Evolutionary conservation across 495 filamentous ascomycete species (phyloP), one percentile per base, ranked within the genome.

Genomic region (Cercophora sp.): DNA sequence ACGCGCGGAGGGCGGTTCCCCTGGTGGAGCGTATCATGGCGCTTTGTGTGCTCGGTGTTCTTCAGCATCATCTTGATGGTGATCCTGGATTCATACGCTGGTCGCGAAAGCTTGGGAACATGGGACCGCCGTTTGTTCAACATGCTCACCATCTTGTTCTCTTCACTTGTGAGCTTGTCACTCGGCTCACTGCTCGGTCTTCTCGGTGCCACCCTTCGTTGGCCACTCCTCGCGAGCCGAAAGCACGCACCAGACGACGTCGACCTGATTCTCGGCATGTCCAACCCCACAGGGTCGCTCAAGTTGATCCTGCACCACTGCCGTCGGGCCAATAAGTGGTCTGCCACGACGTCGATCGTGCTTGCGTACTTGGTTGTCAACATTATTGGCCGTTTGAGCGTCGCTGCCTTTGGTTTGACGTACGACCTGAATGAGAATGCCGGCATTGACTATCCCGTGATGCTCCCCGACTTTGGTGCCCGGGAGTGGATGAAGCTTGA

Each of bases 191-290:
- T 47, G 25, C 25, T 47, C 8, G 23, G 16, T 2, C 22, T 47
- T 20, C 10, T 47, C 13, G 43, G 43, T 5, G 10, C 23, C 24
- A 47, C 71, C 25, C 79, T 64, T 22, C 76, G 69, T 0, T 49
- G 47, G 43, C 62, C 58, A 18, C 62, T 62, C 19, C 57, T 49
- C 1, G 67, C 59, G 3, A 70, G 52, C 6, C 63, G 15, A 1
- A 16, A 25, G 16, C 25, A 47, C 13, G 31, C 43, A 15, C 25
- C 43, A 13, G 13, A 9, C 18, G 22, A 45, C 8, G 24, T 45
- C 20, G 42, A 45, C 13, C n/a, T 45, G 23, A 27, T 45, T n/a
- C 42, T 45, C 4, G 42, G 42, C 22, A 45, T 27, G 42, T 6
- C 4, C 8, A 20, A 45, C 42, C 42, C 22, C 9, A 20, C 24